These are phyloP conservation scores for Apiospora rasikravindrae DNA, from an alignment of 2,329 filamentous ascomycete genomes.

Conservation along the genomic window DNA sequence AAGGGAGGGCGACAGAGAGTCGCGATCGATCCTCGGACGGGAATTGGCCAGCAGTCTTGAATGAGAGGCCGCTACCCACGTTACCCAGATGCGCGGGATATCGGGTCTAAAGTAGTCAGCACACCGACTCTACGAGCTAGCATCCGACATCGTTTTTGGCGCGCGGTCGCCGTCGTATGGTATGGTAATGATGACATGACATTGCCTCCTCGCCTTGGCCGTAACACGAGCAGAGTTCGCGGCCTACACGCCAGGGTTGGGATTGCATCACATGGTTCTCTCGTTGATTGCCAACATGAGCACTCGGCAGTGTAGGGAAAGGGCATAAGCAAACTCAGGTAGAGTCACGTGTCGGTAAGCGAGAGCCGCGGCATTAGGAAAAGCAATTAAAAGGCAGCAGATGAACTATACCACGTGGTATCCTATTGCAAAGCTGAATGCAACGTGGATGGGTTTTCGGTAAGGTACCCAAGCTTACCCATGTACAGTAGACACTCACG, in stretches of 20 bases:
- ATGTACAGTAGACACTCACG: no score
- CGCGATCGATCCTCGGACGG: not conserved
- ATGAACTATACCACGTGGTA: conserved; percentile 12
- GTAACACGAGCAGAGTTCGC: not conserved
- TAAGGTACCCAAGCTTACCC: not conserved
- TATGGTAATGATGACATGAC: conserved; percentile 3
- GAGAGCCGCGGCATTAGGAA: not conserved
- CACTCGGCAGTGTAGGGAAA: not conserved
- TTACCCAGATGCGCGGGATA: not conserved
- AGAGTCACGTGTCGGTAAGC: not conserved
- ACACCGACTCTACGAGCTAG: not conserved
- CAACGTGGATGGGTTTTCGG: not conserved
- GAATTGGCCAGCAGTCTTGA: not conserved
- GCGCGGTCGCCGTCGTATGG: not conserved
- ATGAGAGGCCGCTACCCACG: no score
- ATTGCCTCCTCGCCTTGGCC: not conserved
- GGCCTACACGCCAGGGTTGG: not conserved
- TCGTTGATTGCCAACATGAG: not conserved
- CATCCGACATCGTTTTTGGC: not conserved
- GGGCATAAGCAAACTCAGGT: not conserved
- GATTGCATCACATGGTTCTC: not conserved
- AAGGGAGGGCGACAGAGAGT: not conserved
- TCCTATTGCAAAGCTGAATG: not conserved
- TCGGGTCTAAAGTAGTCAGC: not conserved
- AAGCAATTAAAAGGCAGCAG: not conserved